phyloP scores from a whole-genome alignment of 2,329 filamentous ascomycete species.

The Trichoderma afroharzianum region DNA sequence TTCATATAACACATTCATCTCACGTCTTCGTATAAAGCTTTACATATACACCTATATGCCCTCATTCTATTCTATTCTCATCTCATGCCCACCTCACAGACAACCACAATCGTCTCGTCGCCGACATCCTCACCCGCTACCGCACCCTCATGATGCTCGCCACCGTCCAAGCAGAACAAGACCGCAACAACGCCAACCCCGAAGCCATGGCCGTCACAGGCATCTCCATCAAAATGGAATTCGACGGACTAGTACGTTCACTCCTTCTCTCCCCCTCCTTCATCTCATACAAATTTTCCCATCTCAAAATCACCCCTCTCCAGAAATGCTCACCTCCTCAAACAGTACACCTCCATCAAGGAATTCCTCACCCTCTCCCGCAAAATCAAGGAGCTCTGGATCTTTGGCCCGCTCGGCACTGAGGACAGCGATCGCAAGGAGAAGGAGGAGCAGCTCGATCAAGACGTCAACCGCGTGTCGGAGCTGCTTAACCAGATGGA shows the following conservation, averaged over 20 bases:
- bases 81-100: slow-evolving; percentile 27
- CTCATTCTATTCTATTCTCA: neutral
- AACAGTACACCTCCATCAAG: slow-evolving; percentile 44
- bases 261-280: neutral
- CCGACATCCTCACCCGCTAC: slow-evolving; percentile 43
- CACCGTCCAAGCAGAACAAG: slow-evolving; percentile 40
- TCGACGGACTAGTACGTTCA: slow-evolving; percentile 38
- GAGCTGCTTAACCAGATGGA: slow-evolving; percentile 36
- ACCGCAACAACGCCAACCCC: slow-evolving; percentile 38
- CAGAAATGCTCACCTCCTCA: neutral
- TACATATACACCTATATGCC: neutral
- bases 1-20: neutral
- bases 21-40: neutral
- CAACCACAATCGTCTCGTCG: slow-evolving; percentile 43
- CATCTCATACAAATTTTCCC: neutral
- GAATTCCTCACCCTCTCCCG: slow-evolving; percentile 43
- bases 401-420: slow-evolving; percentile 41
- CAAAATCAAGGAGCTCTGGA: slow-evolving; percentile 45
- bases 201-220: slow-evolving; percentile 41
- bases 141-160: slow-evolving; percentile 43
- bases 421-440: slow-evolving; percentile 34
- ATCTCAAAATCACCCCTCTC: neutral
- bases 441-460: slow-evolving; percentile 36
- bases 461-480: slow-evolving; percentile 34
- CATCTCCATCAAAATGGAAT: slow-evolving; percentile 44